Evolutionary conservation across 1,284 basidiomycete species (phyloP).

Genomic region (Marasmius sp.): DNA sequence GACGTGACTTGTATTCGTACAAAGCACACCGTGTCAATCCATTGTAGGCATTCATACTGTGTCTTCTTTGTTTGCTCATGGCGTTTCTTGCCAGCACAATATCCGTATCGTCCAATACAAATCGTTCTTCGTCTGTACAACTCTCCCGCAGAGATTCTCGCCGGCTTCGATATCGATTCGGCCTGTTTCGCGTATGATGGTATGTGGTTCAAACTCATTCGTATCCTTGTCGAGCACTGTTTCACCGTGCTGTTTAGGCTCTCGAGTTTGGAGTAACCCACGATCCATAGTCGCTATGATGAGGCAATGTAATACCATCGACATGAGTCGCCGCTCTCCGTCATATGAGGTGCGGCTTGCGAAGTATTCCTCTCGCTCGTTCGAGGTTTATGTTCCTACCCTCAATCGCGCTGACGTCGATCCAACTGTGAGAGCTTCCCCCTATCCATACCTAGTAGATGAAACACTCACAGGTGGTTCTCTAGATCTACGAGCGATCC

Average conservation of each 20-base stretch:
- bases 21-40: conserved; percentile 62
- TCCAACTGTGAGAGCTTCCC: conserved; percentile 43
- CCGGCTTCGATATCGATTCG: conserved; percentile 63
- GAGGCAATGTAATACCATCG: conserved; percentile 60
- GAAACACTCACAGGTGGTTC: background rate
- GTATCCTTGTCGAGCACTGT: background rate
- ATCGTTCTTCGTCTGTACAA: conserved; percentile 56
- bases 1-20: conserved; percentile 63
- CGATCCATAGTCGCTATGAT: conserved; percentile 56
- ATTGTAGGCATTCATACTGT: conserved; percentile 37
- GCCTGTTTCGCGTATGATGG: conserved; percentile 60
- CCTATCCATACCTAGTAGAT: background rate
- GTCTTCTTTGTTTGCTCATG: background rate
- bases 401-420: conserved; percentile 50
- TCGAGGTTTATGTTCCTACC: conserved; percentile 54
- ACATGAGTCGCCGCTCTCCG: conserved; percentile 56
- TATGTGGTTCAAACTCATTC: background rate
- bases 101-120: conserved; percentile 59
- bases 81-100: conserved; percentile 43
- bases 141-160: conserved; percentile 60
- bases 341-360: conserved; percentile 62
- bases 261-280: conserved; percentile 56
- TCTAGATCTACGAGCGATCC: conserved; percentile 58
- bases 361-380: conserved; percentile 53
- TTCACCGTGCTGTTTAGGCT: conserved; percentile 21